Evolutionary conservation across 306 rosid species (phyloP), one percentile per base, ranked within the genome.

Genomic region (Echinosophora koreensis): DNA sequence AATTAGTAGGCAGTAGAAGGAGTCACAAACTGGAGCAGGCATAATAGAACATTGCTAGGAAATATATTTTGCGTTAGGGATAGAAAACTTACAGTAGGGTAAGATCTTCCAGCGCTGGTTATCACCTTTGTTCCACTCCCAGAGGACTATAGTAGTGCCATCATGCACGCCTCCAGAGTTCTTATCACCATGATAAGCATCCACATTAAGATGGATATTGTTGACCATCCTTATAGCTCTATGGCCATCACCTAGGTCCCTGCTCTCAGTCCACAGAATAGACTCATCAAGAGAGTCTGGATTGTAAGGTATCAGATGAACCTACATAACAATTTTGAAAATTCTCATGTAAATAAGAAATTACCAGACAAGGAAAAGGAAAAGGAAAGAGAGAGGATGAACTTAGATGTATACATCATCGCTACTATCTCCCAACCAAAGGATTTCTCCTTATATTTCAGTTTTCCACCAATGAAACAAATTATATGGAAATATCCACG

Each of bases 201-300:
- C 98, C 81, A 93, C 82, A 66, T 89, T 88, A 55, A 93, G 94
- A 32, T 3, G 89, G 84, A 89, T 6, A 46, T 93, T 91, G 66
- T 93, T 93, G 30, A 93, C 91, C 98, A 93, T 93, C 81, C 95
- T 89, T 51, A 93, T 61, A 77, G 98, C 47, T 69, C 88, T 88
- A 80, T 78, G 83, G 38, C 95, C 90, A 76, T 81, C 87, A 8
- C 93, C 89, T n/a, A 88, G 55, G 66, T 90, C 93, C 79, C 74
- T 82, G 84, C 98, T 88, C 83, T 85, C 87, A 4, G 94, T 84
- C 98, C 98, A 93, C 71, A 93, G 87, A 69, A 93, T 34, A 6
- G 95, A 91, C 80, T 90, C 89, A 71, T 93, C 98, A 22, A 91
- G 86, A 71, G n/a, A 47, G 63, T 91, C 80, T 12, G 93, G 75